A percentile compares a stretch with the other conserved stretches of the same genome.
Evolutionary conservation across 2,329 filamentous ascomycete species (phyloP).

Genomic region (Cladosporium austrohemisphaericum): DNA sequence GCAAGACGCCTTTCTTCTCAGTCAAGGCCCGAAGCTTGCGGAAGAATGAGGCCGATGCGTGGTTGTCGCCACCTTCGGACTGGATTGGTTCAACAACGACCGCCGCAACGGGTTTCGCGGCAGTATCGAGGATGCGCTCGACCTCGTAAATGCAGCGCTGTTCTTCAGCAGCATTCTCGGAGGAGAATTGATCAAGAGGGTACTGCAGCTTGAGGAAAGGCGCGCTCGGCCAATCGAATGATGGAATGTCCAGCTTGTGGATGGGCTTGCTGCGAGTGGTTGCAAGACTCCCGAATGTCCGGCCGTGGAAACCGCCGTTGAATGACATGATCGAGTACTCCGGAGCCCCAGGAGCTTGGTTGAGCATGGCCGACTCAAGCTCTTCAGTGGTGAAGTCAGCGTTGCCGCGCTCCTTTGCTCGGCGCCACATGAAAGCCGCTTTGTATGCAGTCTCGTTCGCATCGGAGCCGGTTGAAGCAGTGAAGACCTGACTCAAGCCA

Average conservation of each 20-base stretch:
- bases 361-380: slow-evolving; percentile 69
- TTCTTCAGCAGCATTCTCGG: slow-evolving; percentile 74
- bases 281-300: slow-evolving; percentile 77
- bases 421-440: slow-evolving; percentile 86
- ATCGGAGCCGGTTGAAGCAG: slow-evolving; percentile 79
- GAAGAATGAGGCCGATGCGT: slow-evolving; percentile 83
- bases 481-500: slow-evolving; percentile 82
- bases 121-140: slow-evolving; percentile 72
- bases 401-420: slow-evolving; percentile 53
- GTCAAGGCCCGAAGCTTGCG: slow-evolving; percentile 73
- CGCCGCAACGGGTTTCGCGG: slow-evolving; percentile 72
- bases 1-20: slow-evolving; percentile 66
- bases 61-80: slow-evolving; percentile 89
- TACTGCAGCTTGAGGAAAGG: slow-evolving; percentile 80
- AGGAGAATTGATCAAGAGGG: slow-evolving; percentile 69
- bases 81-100: slow-evolving; percentile 84
- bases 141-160: slow-evolving; percentile 74
- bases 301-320: slow-evolving; percentile 81
- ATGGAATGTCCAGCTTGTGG: slow-evolving; percentile 88
- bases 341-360: slow-evolving; percentile 72
- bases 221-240: slow-evolving; percentile 94
- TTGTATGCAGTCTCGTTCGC: slow-evolving; percentile 92
- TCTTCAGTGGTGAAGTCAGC: slow-evolving; percentile 60
- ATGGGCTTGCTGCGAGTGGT: slow-evolving; percentile 88
- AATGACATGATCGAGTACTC: slow-evolving; percentile 81